Evolutionary conservation across 2,329 filamentous ascomycete species (phyloP), one percentile per base, ranked within the genome.

Genomic region (Periconia macrospinosa): DNA sequence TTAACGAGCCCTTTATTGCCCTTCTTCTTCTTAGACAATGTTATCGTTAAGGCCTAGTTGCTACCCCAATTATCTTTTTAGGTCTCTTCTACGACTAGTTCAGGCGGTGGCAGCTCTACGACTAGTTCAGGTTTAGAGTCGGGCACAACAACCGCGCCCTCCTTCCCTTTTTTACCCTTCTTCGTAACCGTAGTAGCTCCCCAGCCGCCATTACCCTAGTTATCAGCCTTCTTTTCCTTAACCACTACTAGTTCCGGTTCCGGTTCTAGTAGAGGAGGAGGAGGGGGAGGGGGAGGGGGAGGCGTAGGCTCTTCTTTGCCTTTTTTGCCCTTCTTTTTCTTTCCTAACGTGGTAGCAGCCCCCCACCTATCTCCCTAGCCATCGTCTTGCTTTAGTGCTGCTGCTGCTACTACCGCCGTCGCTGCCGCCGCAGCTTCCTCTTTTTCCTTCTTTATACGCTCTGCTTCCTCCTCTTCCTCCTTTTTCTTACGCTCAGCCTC

Each of bases 161-260:
- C 82, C 63, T 77, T 80, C 27, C 72, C 70, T 65, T 83, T 83
- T 72, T 82, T 82, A 47, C 76, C 67, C 57, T 82, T 82, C 61
- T 81, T 82, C 2, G 76, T 27, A 27, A 27, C n/a, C n/a, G n/a
- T n/a, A n/a, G n/a, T n/a, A n/a, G n/a, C n/a, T n/a, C n/a, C n/a
- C n/a, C 23, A 27, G 49, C 37, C 11, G 53, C 50, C 27, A n/a
- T 57, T 57, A 7, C 48, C 57, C 41, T 54, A 60, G 15, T 57
- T 56, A 43, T 60, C 57, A 2, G 63, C 62, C 30, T 70, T 69
- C 58, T 74, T 76, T 49, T 65, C 65, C 37, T 62, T 61, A 33
- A 61, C 64, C 17, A 59, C 47, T 9, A 60, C 45, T 17, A 59
- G 51, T 30, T 63, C 64, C 7, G 61, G 53, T n/a, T 63, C 57